phyloP scores from a whole-genome alignment of 495 filamentous ascomycete species.

The Penicillium atrosanguineum region DNA sequence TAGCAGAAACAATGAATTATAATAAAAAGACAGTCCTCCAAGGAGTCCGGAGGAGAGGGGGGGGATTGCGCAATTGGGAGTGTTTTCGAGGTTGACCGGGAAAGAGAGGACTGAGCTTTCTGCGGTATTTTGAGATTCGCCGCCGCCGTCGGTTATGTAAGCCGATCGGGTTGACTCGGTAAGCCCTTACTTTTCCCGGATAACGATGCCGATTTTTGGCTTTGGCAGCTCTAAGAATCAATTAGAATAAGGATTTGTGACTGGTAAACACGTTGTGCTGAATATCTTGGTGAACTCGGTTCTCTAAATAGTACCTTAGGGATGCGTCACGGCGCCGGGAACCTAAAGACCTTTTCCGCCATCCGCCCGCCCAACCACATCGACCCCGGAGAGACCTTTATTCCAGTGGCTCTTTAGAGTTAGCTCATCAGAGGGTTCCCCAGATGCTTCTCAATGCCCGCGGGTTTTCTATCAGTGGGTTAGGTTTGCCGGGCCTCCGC shows the following conservation, averaged over 20 bases:
- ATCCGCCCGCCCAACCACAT: slow-evolving; percentile 16
- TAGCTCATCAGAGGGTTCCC: slow-evolving; percentile 3
- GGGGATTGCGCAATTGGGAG: slow-evolving; percentile 20
- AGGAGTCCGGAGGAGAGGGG: slow-evolving; percentile 22
- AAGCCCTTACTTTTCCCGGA: slow-evolving; percentile 10
- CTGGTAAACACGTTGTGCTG: neutral
- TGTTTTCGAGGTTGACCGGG: slow-evolving; percentile 26
- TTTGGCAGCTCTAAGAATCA: neutral
- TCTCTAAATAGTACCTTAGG: neutral
- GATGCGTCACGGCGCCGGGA: neutral
- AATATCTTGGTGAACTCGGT: neutral
- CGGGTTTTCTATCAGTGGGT: slow-evolving; percentile 4
- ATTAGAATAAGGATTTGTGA: neutral
- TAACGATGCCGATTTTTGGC: slow-evolving; percentile 10
- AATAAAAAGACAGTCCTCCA: slow-evolving; percentile 30
- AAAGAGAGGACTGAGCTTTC: slow-evolving; percentile 34
- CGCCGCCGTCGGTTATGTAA: slow-evolving; percentile 20
- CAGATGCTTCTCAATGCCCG: slow-evolving; percentile 8
- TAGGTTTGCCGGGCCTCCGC: slow-evolving; percentile 11
- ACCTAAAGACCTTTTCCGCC: slow-evolving; percentile 17
- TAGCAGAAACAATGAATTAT: slow-evolving; percentile 23
- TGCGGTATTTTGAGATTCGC: slow-evolving; percentile 27
- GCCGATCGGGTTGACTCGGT: slow-evolving; percentile 26
- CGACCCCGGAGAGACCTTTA: slow-evolving; percentile 9
- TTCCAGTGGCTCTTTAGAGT: slow-evolving; percentile 7